Evolutionary conservation across 2,329 filamentous ascomycete genomes (phyloP).

Genomic region (Xylaria sp.): DNA sequence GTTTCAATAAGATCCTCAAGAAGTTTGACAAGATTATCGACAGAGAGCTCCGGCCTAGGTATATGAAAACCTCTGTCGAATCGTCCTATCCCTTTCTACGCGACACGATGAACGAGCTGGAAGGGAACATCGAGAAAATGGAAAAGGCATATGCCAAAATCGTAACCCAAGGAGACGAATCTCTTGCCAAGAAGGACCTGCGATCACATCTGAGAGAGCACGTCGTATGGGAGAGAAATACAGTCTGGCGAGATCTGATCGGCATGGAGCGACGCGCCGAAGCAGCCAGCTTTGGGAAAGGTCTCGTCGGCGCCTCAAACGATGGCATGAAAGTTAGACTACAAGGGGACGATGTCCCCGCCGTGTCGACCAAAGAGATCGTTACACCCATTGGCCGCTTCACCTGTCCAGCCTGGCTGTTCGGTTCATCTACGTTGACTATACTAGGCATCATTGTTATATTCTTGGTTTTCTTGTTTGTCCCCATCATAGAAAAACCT

Average conservation of each 20-base stretch:
- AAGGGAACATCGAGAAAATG: constrained; percentile 77
- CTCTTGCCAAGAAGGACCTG: constrained; percentile 83
- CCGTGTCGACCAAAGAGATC: constrained; percentile 73
- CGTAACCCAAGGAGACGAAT: constrained; percentile 82
- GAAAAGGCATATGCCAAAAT: constrained; percentile 84
- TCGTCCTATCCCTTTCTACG: constrained; percentile 84
- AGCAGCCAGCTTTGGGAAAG: constrained; percentile 89
- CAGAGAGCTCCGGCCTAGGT: constrained; percentile 79
- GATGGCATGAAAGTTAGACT: constrained; percentile 75
- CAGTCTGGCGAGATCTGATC: constrained; percentile 99
- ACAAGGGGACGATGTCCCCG: constrained; percentile 84
- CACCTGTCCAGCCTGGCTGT: constrained; percentile 81
- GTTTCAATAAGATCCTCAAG: constrained; percentile 95
- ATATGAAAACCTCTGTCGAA: constrained; percentile 79
- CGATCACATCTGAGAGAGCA: constrained; percentile 93
- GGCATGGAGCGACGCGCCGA: constrained; percentile 96
- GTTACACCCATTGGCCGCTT: constrained; percentile 83
- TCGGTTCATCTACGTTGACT: constrained; percentile 83
- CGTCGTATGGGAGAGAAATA: constrained; percentile 98
- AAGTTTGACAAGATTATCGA: constrained; percentile 98
- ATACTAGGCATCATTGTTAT: constrained; percentile 76
- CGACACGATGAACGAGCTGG: constrained; percentile 75
- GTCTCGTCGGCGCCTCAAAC: constrained; percentile 80
- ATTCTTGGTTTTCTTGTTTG: constrained; percentile 78
- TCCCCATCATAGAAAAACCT: constrained; percentile 84